Conservation (phyloP, 306 rosid species). For the Comarum palustre region DNA sequence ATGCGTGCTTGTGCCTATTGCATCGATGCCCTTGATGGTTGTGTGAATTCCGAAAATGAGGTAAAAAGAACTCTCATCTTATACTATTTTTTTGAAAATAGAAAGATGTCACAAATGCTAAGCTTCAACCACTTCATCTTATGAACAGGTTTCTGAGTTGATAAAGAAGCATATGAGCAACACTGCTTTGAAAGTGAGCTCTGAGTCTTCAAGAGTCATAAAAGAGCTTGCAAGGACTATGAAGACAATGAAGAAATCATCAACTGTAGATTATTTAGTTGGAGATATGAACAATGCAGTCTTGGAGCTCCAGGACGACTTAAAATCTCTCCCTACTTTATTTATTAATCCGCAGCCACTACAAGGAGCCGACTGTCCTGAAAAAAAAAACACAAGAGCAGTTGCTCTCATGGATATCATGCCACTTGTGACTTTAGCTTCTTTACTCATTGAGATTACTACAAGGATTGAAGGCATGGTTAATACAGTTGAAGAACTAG, state of each 20-base stretch:
- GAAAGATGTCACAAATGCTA: neutral
- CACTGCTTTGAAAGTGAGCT: constrained; percentile 42
- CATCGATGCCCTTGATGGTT: constrained; percentile 74
- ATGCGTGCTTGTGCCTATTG: constrained; percentile 75
- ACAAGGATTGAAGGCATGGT: constrained; percentile 58
- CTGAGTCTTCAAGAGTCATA: constrained; percentile 41
- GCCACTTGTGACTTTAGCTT: constrained; percentile 55
- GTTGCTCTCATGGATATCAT: constrained; percentile 49
- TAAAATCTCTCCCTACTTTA: constrained; percentile 43
- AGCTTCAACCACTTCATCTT: neutral
- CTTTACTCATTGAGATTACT: constrained; percentile 56
- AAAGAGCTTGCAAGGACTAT: constrained; percentile 50
- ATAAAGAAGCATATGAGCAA: constrained; percentile 45
- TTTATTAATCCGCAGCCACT: constrained; percentile 11
- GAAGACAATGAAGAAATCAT: constrained; percentile 64
- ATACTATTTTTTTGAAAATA: neutral
- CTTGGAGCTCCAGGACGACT: constrained; percentile 43
- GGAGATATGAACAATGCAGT: constrained; percentile 56
- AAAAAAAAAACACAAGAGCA: constrained; percentile 8
- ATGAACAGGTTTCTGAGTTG: constrained; percentile 42
- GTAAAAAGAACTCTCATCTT: constrained; percentile 27
- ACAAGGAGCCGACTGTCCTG: constrained; percentile 14
- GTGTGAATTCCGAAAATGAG: constrained; percentile 52
- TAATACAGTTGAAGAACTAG: constrained; percentile 48
- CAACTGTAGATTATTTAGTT: constrained; percentile 35